phyloP scores from a whole-genome alignment of 768 basidiomycete genomes.

The Lactarius hengduanensis region DNA sequence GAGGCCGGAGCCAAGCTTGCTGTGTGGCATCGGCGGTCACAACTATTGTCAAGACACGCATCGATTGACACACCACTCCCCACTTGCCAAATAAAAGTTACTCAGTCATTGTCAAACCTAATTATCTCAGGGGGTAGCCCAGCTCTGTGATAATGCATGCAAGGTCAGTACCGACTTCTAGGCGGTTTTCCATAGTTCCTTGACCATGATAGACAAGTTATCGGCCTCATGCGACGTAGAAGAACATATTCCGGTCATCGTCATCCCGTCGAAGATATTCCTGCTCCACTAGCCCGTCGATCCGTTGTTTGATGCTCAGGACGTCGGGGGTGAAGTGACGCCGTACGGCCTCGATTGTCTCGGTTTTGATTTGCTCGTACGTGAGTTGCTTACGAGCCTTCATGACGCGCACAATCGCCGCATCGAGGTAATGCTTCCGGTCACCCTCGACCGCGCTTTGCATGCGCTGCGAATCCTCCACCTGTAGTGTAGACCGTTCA shows the following conservation, averaged over 20 bases:
- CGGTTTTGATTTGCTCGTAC: constrained; percentile 75
- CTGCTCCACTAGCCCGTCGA: constrained; percentile 77
- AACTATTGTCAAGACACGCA: neutral
- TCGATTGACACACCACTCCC: neutral
- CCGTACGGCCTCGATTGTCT: constrained; percentile 84
- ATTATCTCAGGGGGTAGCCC: neutral
- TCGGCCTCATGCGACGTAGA: constrained; percentile 67
- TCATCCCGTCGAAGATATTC: constrained; percentile 84
- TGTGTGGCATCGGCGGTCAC: neutral
- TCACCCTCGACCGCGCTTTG: constrained; percentile 85
- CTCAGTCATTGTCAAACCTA: neutral
- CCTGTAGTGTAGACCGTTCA: constrained; percentile 41
- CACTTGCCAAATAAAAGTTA: neutral
- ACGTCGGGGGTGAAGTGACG: constrained; percentile 86
- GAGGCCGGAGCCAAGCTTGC: neutral
- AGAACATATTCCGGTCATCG: constrained; percentile 65
- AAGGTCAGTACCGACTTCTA: neutral
- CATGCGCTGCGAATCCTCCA: constrained; percentile 82
- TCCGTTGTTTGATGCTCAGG: constrained; percentile 78
- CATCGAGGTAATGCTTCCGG: constrained; percentile 81
- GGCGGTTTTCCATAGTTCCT: neutral
- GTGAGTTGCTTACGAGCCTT: constrained; percentile 85
- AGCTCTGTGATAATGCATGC: neutral
- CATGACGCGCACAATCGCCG: constrained; percentile 96
- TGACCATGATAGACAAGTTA: neutral